Evolutionary conservation across 495 filamentous ascomycete species (phyloP).

Genomic region (Xylaria intraflava): DNA sequence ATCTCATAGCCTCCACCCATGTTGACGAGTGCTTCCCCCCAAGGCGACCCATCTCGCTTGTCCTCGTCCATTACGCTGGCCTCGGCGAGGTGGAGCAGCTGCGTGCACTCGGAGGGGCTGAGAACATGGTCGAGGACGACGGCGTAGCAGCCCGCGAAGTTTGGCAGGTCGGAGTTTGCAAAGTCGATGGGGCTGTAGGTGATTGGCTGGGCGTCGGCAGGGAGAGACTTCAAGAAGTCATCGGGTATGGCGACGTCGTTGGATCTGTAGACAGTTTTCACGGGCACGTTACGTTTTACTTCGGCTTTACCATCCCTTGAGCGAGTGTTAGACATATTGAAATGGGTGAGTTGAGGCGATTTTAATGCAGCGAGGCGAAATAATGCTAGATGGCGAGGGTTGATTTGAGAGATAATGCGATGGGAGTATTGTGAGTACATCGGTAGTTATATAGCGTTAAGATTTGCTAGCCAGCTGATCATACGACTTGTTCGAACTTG

Average conservation of each 20-base stretch:
- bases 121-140: conserved; percentile 59
- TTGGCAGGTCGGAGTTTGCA: conserved; percentile 41
- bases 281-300: not conserved
- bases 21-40: conserved; percentile 65
- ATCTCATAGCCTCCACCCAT: conserved; percentile 55
- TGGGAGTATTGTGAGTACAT: no score
- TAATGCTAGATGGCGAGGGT: no score
- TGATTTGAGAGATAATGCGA: no score
- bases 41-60: conserved; percentile 28
- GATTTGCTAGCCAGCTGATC: no score
- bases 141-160: conserved; percentile 51
- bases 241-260: conserved; percentile 28
- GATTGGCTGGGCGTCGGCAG: conserved; percentile 28
- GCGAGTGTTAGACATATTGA: not conserved
- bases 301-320: not conserved
- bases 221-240: conserved; percentile 25
- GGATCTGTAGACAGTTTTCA: conserved; percentile 21
- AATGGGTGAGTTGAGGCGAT: not conserved
- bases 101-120: conserved; percentile 52
- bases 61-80: conserved; percentile 29
- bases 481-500: no score
- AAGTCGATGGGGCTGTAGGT: conserved; percentile 46
- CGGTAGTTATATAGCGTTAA: no score
- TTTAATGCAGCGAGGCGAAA: no score
- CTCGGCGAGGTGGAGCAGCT: conserved; percentile 53